A percentile compares a stretch with the other conserved stretches of the same genome.
phyloP scores from a whole-genome alignment of 371 early-diverging fungal genomes.

The Mortierella sp. region DNA sequence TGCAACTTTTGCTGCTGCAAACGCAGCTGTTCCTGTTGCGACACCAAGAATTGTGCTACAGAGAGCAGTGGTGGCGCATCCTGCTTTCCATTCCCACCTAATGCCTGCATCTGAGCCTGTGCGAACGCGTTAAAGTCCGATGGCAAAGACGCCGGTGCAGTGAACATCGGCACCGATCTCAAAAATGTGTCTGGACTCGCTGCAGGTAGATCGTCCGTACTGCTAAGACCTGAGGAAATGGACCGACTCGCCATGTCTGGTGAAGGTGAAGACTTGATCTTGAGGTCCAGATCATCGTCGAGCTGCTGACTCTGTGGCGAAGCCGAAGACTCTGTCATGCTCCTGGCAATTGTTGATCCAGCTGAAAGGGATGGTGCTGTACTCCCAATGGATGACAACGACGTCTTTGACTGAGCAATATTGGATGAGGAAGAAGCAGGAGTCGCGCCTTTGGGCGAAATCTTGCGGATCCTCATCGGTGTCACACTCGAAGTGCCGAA shows the following conservation, averaged over 20 bases:
- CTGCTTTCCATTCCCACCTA: conserved; percentile 17
- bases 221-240: conserved; percentile 7
- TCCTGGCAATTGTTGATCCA: conserved; percentile 5
- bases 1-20: conserved; percentile 28
- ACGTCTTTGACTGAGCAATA: neutral
- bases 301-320: conserved; percentile 13
- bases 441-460: conserved; percentile 30
- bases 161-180: conserved; percentile 39
- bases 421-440: neutral
- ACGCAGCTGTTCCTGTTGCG: conserved; percentile 39
- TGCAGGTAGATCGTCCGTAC: neutral
- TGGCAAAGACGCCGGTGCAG: conserved; percentile 43
- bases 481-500: conserved; percentile 20
- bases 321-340: neutral
- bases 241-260: conserved; percentile 26
- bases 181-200: conserved; percentile 15
- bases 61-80: conserved; percentile 27
- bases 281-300: conserved; percentile 40
- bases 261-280: conserved; percentile 46
- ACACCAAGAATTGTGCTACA: conserved; percentile 33
- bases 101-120: conserved; percentile 34
- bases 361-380: conserved; percentile 2
- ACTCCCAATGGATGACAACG: neutral
- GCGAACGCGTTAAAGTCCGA: conserved; percentile 48
- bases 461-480: conserved; percentile 40